These are phyloP conservation scores for Phytophthora rubi DNA, from an alignment of 352 stramenopile genomes.

Conservation along the genomic window DNA sequence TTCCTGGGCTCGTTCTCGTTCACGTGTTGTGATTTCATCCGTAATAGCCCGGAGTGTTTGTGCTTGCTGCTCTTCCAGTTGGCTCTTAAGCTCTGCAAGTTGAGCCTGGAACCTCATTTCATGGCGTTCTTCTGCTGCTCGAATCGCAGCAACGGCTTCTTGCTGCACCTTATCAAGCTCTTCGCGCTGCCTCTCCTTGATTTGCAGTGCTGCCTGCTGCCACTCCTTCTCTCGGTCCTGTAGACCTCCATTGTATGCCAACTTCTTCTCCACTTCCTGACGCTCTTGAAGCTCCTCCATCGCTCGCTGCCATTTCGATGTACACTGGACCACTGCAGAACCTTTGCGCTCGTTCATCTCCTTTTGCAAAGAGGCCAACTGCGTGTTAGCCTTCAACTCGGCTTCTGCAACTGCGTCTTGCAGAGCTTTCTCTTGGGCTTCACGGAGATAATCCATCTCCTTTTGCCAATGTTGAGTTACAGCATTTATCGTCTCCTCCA, in stretches of 20 bases:
- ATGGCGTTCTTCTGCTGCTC: conserved; percentile 70
- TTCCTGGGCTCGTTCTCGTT: conserved; percentile 32
- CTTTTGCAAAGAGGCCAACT: conserved; percentile 55
- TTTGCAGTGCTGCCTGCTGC: conserved; percentile 72
- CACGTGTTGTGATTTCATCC: conserved; percentile 34
- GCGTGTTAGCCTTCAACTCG: conserved; percentile 42
- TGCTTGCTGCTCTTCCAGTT: conserved; percentile 43
- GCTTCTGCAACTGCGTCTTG: conserved; percentile 38
- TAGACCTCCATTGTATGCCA: conserved; percentile 64
- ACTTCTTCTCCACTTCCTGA: conserved; percentile 66
- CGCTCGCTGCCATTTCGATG: conserved; percentile 72
- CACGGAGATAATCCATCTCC: conserved; percentile 38
- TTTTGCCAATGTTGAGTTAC: conserved; percentile 43
- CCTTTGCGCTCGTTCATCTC: conserved; percentile 72
- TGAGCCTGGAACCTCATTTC: conserved; percentile 54
- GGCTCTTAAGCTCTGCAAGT: conserved; percentile 34
- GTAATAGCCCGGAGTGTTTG: conserved; percentile 26
- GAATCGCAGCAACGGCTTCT: conserved; percentile 68
- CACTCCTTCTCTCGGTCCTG: conserved; percentile 78
- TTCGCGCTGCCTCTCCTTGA: conserved; percentile 79
- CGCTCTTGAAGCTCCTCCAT: conserved; percentile 73
- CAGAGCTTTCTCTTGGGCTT: conserved; percentile 41
- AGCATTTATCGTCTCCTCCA: conserved; percentile 39
- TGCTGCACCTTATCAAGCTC: conserved; percentile 65
- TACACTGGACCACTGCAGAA: conserved; percentile 64